These are phyloP conservation scores for Wakefieldia striispora DNA, from an alignment of 768 basidiomycete genomes.

Conservation along the genomic window DNA sequence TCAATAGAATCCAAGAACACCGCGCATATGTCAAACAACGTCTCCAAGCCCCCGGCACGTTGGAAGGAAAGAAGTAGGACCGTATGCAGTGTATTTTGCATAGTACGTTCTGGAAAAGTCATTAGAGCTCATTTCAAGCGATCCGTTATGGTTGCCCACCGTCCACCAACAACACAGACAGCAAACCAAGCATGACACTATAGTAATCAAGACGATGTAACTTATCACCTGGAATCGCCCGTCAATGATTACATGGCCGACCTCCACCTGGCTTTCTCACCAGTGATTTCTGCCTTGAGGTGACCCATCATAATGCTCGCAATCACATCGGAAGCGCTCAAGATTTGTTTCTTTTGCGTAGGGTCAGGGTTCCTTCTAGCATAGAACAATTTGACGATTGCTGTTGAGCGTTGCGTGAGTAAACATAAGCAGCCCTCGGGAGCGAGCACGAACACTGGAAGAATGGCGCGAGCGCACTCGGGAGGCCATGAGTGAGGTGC, in stretches of 20 bases:
- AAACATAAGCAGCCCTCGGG: not conserved
- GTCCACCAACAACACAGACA: conserved; percentile 54
- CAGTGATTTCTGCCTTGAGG: conserved; percentile 48
- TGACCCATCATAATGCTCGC: conserved; percentile 74
- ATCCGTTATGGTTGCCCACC: conserved; percentile 35
- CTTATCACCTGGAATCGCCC: conserved; percentile 35
- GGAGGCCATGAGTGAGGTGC: conserved; percentile 77
- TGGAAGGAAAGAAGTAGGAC: conserved; percentile 77
- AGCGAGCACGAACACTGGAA: conserved; percentile 68
- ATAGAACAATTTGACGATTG: conserved; percentile 85
- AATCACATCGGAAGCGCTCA: conserved; percentile 63
- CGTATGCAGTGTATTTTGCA: conserved; percentile 75
- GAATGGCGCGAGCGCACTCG: conserved; percentile 73
- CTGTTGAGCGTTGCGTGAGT: conserved; percentile 37
- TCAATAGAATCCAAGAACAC: conserved; percentile 58
- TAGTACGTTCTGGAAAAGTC: conserved; percentile 61
- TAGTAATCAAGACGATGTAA: conserved; percentile 47
- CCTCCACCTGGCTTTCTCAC: conserved; percentile 40
- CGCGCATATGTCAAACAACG: conserved; percentile 57
- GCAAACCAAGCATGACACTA: conserved; percentile 52
- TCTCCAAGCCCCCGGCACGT: conserved; percentile 66
- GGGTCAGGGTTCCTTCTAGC: conserved; percentile 74
- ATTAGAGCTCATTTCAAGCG: conserved; percentile 1
- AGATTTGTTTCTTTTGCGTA: conserved; percentile 74
- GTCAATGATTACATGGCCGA: conserved; percentile 16